These are phyloP conservation scores for Neophaeococcomyces aloes DNA, from an alignment of 2,329 filamentous ascomycete species.

Conservation along the genomic window DNA sequence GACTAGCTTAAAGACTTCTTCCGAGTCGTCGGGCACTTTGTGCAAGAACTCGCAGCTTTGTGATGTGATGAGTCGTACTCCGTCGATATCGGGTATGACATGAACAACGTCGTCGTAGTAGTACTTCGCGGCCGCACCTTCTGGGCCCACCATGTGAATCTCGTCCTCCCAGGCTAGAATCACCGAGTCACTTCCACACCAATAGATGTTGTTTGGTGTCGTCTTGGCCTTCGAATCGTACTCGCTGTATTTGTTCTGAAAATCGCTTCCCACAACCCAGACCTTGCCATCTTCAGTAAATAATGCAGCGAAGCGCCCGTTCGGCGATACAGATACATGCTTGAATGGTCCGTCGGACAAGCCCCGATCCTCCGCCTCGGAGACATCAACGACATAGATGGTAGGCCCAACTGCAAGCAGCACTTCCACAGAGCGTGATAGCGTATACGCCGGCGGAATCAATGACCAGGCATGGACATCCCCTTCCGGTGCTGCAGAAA, in stretches of 20 bases:
- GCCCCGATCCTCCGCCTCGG: slow-evolving; percentile 81
- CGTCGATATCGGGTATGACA: slow-evolving; percentile 76
- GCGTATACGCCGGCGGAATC: slow-evolving; percentile 74
- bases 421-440: slow-evolving; percentile 88
- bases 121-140: slow-evolving; percentile 61
- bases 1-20: slow-evolving; percentile 80
- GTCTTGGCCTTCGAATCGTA: slow-evolving; percentile 82
- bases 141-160: slow-evolving; percentile 82
- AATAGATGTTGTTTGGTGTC: slow-evolving; percentile 75
- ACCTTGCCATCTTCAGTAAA: slow-evolving; percentile 77
- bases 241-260: slow-evolving; percentile 83
- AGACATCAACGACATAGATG: slow-evolving; percentile 75
- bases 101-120: slow-evolving; percentile 90
- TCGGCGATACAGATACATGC: slow-evolving; percentile 82
- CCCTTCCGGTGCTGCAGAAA: slow-evolving; percentile 67
- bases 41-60: slow-evolving; percentile 97
- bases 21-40: slow-evolving; percentile 73
- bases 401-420: slow-evolving; percentile 76
- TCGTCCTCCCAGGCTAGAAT: slow-evolving; percentile 97
- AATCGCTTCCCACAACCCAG: slow-evolving; percentile 91
- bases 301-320: slow-evolving; percentile 76
- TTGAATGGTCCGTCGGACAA: slow-evolving; percentile 87
- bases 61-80: slow-evolving; percentile 81
- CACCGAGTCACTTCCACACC: slow-evolving; percentile 92
- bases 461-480: slow-evolving; percentile 80